Base-by-base conservation (phyloP, 305 asterid genomes). In the Plantago rigida region DNA sequence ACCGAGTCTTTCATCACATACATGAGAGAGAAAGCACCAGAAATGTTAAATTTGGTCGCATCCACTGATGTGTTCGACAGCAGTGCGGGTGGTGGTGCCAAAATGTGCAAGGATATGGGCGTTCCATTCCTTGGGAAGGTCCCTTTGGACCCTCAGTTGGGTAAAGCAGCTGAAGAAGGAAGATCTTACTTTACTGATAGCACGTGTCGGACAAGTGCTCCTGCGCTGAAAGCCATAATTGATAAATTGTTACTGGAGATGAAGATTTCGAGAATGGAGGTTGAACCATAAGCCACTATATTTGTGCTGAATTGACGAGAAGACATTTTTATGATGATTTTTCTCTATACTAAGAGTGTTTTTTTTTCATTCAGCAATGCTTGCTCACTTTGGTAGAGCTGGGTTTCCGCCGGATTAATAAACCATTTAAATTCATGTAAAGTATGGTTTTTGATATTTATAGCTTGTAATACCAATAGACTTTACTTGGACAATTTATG, bases 101-200 rank as follows among this genome's bases (percentile, higher is more conserved):
- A 79, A 70, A 90, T 90, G 96, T 90, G 97, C 53, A 48, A 8
- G 17, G 96, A 90, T 11, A 82, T 85, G 96, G 89, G 75, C 0
- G 86, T 90, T 26, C 82, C 94, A 4, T 90, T 90, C 63, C 91
- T 90, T 10, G 96, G 97, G 31, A 82, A 85, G 47, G 87, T 90
- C 5, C 96, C 97, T 0, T 61, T 90, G 9, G 97, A 90, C 62
- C 97, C 97, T 51, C 86, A 80, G 76, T 82, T 90, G 13, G 70
- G 97, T 77, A 90, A 77, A 76, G 97, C 96, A 2, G 89, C 96
- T 1, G 97, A 90, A 74, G 95, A 87, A 80, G 97, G 97, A 39
- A 77, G 86, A 57, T 85, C 97, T 24, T 90, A 95, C 77, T 87
- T 90, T 69, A 70, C 71, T 13, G 94, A 85, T 71, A 44, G 17